Base-by-base conservation (phyloP, 331 rosid species). In the Pyracantha coccinea region DNA sequence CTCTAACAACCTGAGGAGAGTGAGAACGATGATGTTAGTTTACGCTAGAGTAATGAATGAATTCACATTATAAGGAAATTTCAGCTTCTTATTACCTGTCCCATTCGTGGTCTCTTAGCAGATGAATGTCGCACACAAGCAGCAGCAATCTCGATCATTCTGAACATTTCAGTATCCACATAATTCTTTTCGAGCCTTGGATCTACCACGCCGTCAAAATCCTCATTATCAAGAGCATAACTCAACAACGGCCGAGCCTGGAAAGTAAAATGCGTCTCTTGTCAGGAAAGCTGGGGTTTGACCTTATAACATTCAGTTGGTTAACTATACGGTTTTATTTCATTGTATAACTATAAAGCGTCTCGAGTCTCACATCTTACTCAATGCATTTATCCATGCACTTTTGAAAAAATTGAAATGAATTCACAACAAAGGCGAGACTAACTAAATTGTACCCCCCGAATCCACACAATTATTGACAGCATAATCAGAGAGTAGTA, bases 221-320 rank as follows among this genome's bases (percentile, higher is more conserved):
- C 90, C 75, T 78, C 89, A 60, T 64, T 82, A 31, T 91, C 90
- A 25, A 93, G 82, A 61, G 95, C 93, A 62, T 78, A 80, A 71
- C 85, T 81, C 78, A 93, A 85, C 68, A 89, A 74, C 19, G 96
- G 96, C 59, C 98, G 96, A 63, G 97, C 98, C 98, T 93, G 87
- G 85, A 68, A 91, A 71, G 53, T 65, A 41, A 58, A 21, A 72
- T 31, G 65, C 52, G 54, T 33, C 50, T 41, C 54, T 82, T 35
- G 71, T 79, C 74, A 83, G 57, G 13, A 82, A 83, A 68, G 77
- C 67, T 25, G 17, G 45, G 45, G 11, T 63, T 63, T 61, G 45
- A 52, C 10, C 68, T 57, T 60, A 32, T 33, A 79, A 70, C 20
- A 33, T 33, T 57, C 72, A 79, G 14, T 24, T 16, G 33, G 66